Base-by-base conservation (phyloP, 2,329 filamentous ascomycete species). In the Coniosporium tulheliwenetii region DNA sequence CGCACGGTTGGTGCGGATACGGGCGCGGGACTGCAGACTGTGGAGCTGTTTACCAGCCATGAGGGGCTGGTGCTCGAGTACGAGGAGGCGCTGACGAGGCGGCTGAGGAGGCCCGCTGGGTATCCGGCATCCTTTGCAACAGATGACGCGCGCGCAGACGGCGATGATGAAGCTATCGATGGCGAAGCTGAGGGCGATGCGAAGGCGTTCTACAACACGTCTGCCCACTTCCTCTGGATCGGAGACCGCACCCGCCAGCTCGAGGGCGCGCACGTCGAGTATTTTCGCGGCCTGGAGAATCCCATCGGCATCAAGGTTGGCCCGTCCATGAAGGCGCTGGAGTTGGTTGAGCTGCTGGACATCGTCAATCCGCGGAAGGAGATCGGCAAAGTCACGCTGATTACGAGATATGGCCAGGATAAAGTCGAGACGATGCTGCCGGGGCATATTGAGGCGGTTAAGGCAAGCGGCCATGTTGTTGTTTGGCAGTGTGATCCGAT, bases 401-500 rank as follows among this genome's bases (percentile, higher is more conserved):
- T 98, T 58, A 96, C 91, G 0, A 81, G 91, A 33, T 96, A 96
- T 63, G 91, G 91, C 44, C 83, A 84, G 12, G 66, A 67, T 35
- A 83, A 82, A 50, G 85, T 98, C 35, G 68, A 75, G 39, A 62
- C 72, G 5, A 75, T 93, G 46, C 73, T 98, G 1, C 85, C 86
- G 0, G 70, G 66, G 8, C 91, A 96, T 61, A 96, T 98, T 57
- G 77, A 81, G 49, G 85, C 85, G 32, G 89, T 98, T 19, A 81
- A 91, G 59, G 71, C 71, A 51, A 87, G 82, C 43, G 85, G 71
- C 0, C 77, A 81, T 54, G 52, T 70, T 15, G 85, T 93, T 3
- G 85, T 95, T 51, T 96, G 89, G 89, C 91, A 96, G 65, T 96
- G 89, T 64, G 91, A 98, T 62, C 91, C 91, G 15, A 98, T 98